Conservation (phyloP, 2,329 filamentous ascomycete genomes). For the Pyricularia grisea region DNA sequence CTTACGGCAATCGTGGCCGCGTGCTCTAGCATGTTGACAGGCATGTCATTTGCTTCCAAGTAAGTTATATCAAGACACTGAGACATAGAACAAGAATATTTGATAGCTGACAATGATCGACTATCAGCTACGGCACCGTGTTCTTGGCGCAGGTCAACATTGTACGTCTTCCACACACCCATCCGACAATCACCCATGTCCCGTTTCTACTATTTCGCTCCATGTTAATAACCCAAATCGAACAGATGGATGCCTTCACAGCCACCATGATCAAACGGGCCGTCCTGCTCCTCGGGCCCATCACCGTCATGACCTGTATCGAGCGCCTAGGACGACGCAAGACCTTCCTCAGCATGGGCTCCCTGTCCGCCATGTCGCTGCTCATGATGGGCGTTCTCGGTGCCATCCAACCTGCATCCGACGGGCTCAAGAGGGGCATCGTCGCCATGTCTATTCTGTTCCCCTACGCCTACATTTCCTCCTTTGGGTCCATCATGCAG, state of each 20-base stretch:
- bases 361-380: slow-evolving; percentile 1
- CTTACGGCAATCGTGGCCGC: not conserved
- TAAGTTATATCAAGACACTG: not conserved
- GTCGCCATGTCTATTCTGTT: slow-evolving; percentile 4
- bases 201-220: not conserved
- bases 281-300: slow-evolving; percentile 2
- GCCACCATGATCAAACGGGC: slow-evolving; percentile 3
- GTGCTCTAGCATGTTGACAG: slow-evolving; percentile 3
- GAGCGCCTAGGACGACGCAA: slow-evolving; percentile 2
- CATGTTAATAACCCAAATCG: not conserved
- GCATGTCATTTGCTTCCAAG: slow-evolving; percentile 3
- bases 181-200: not conserved
- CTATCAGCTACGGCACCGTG: not conserved
- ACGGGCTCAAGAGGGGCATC: slow-evolving; percentile 3
- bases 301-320: slow-evolving; percentile 2
- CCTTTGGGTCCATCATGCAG: slow-evolving; percentile 4
- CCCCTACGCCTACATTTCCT: slow-evolving; percentile 1
- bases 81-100: not conserved
- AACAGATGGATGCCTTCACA: slow-evolving; percentile 2
- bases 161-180: not conserved
- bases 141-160: slow-evolving; percentile 3
- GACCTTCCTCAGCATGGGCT: not conserved
- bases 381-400: slow-evolving; percentile 1
- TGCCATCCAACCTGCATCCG: not conserved
- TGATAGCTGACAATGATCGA: not conserved